Base-by-base conservation (phyloP, 1,284 basidiomycete species). In the Apiotrichum gamsii region DNA sequence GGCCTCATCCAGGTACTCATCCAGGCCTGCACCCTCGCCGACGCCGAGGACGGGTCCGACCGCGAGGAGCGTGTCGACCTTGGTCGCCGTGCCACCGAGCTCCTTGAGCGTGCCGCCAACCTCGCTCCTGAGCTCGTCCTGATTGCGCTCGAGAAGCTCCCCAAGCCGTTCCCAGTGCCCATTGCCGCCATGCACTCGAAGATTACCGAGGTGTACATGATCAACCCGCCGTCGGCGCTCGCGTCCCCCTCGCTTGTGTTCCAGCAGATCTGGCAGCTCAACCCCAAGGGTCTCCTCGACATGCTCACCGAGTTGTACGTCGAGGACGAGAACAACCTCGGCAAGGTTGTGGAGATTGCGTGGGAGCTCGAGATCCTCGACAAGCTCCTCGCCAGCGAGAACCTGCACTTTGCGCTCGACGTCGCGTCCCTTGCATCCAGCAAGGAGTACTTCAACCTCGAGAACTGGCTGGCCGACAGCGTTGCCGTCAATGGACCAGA, bases 191-290 rank as follows among this genome's bases (percentile, higher is more conserved):
- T 97, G 70, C 83, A 87, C 15, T 81, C 85, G 43, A 87, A 87
- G 62, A 78, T 98, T 21, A 77, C 97, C 41, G 79, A 82, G 36
- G 87, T 93, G 82, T 97, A 98, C 76, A 78, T 98, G 39, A 55
- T 59, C 24, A 57, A 58, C 21, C 48, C 61, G 8, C 43, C 47
- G 4, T 83, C 82, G 18, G 87, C 90, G 5, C 87, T 95, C 64
- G 90, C 90, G 8, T 91, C 91, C 57, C 88, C 94, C 60, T 88
- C 94, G 58, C 81, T 98, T 19, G 93, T 97, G 48, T 97, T 98
- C 75, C 89, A 94, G 82, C 80, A 90, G 48, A 82, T 98, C 51
- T 94, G 88, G 85, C 87, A 93, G 63, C 86, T 87, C 40, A 83
- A 93, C 61, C 86, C 85, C 1, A 76, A 82, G 0, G 87, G 91